phyloP scores from a whole-genome alignment of 1,284 basidiomycete species.

The Cystobasidium pallidum region DNA sequence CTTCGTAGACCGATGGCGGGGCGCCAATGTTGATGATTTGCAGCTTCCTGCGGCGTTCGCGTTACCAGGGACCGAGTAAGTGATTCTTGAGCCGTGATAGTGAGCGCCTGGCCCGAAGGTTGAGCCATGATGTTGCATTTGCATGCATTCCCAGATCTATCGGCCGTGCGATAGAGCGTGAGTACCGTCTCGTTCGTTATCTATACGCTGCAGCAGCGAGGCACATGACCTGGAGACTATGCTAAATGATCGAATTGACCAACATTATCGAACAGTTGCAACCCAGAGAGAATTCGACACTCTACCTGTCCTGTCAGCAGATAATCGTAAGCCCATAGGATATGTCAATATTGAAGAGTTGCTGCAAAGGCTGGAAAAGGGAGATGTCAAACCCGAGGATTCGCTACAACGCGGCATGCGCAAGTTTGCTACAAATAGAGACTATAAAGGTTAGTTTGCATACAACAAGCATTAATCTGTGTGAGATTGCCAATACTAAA shows the following conservation, averaged over 20 bases:
- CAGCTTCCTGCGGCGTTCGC: conserved; percentile 44
- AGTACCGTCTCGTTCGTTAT: neutral
- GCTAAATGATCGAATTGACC: neutral
- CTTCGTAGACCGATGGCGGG: conserved; percentile 33
- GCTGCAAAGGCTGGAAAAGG: conserved; percentile 25
- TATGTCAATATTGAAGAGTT: conserved; percentile 35
- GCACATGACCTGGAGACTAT: conserved; percentile 29
- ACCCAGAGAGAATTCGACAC: conserved; percentile 43
- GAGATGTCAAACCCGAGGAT: conserved; percentile 26
- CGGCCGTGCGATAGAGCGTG: conserved; percentile 41
- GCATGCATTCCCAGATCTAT: conserved; percentile 1
- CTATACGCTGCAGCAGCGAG: neutral
- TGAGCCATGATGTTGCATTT: neutral
- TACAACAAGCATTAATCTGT: too few species aligned
- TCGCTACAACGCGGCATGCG: conserved; percentile 23
- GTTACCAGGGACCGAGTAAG: conserved; percentile 34
- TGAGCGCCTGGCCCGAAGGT: neutral
- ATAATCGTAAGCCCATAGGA: conserved; percentile 36
- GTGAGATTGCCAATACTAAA: too few species aligned
- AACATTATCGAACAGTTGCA: conserved; percentile 23
- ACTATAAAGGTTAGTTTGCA: conserved; percentile 39
- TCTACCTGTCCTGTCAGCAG: conserved; percentile 38
- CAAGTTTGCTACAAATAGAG: conserved; percentile 32
- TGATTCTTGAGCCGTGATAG: neutral
- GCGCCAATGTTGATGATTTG: conserved; percentile 34